Percentiles rank a stretch among this genome's conserved stretches.
These are phyloP conservation scores for Thuja plicata DNA, from an alignment of 83 land plant species.

Conservation along the genomic window DNA sequence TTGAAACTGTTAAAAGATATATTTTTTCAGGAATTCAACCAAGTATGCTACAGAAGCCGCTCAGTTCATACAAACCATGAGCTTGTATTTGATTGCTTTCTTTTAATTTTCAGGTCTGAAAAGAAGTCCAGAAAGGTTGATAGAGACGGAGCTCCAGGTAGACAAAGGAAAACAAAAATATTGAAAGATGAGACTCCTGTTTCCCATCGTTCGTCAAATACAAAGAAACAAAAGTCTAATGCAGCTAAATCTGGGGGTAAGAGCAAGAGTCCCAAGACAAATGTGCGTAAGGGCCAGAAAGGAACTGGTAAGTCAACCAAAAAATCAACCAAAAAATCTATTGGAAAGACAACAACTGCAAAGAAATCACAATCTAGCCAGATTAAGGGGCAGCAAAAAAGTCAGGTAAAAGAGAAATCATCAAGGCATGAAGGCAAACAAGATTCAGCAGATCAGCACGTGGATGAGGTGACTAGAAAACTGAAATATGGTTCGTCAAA, in stretches of 20 bases:
- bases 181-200: not conserved
- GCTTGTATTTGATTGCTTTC: not conserved
- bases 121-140: not conserved
- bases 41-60: too few species aligned
- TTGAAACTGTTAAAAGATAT: too few species aligned
- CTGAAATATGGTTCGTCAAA: constrained; percentile 5
- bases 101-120: not conserved
- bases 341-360: not conserved
- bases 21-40: too few species aligned
- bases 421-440: not conserved
- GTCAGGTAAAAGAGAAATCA: not conserved
- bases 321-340: not conserved
- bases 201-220: not conserved
- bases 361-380: not conserved
- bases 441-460: not conserved
- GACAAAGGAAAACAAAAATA: not conserved
- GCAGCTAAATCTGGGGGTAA: not conserved
- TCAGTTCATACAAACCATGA: too few species aligned
- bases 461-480: not conserved
- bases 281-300: not conserved
- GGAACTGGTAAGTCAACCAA: not conserved
- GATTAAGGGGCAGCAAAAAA: not conserved
- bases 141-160: not conserved
- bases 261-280: not conserved
- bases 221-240: not conserved